These are phyloP conservation scores for Meredithiella fracta DNA, from an alignment of 2,329 filamentous ascomycete genomes.

Conservation along the genomic window DNA sequence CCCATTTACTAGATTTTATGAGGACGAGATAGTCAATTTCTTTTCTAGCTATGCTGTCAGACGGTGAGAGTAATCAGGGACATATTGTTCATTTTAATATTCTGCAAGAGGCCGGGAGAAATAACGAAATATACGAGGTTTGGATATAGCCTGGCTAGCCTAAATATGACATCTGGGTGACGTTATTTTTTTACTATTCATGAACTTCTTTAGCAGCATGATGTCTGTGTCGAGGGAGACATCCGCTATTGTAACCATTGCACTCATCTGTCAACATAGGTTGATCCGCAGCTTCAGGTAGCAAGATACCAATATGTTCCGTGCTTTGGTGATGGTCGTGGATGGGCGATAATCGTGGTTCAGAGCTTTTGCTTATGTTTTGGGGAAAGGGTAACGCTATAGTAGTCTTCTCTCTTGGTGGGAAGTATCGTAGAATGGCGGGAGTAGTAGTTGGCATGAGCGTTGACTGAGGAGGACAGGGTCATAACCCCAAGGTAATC, in stretches of 20 bases:
- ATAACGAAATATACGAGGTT: too few relatives aligned
- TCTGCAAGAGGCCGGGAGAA: too few relatives aligned
- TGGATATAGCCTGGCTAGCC: too few relatives aligned
- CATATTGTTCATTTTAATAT: too few relatives aligned
- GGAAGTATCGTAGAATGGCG: neutral
- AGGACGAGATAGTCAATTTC: too few relatives aligned
- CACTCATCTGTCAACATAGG: neutral
- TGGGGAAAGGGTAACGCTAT: neutral
- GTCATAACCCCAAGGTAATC: neutral
- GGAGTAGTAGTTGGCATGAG: too few relatives aligned
- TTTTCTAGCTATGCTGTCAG: too few relatives aligned
- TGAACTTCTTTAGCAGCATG: too few relatives aligned
- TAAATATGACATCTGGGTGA: too few relatives aligned
- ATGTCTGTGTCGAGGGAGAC: neutral
- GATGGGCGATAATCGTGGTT: neutral
- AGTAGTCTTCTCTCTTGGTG: neutral
- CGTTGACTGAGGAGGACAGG: neutral
- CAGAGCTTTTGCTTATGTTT: neutral
- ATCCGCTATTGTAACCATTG: neutral
- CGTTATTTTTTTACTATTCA: too few relatives aligned
- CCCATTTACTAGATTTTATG: neutral
- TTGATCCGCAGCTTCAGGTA: neutral
- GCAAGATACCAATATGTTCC: neutral
- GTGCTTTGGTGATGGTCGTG: neutral
- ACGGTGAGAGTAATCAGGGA: too few relatives aligned